These are phyloP conservation scores for Intubia oerlemansii DNA, from an alignment of 2,329 filamentous ascomycete genomes.

Conservation along the genomic window DNA sequence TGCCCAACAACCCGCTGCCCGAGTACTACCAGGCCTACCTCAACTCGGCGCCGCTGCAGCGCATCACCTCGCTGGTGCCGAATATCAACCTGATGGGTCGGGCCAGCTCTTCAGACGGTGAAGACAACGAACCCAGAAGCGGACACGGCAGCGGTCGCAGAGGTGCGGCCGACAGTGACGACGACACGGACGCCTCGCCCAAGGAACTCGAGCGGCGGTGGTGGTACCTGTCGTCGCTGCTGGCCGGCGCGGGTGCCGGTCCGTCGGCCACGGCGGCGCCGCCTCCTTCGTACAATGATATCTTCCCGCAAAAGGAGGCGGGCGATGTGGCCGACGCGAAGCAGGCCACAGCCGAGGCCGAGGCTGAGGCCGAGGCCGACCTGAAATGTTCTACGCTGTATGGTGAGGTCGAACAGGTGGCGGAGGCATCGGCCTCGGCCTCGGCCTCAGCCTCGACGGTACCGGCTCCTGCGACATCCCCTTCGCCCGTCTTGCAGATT, in stretches of 20 bases:
- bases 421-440: not conserved
- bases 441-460: no score
- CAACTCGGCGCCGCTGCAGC: conserved; percentile 39
- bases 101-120: conserved; percentile 23
- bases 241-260: conserved; percentile 23
- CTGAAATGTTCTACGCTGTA: conserved; percentile 31
- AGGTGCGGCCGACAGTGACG: conserved; percentile 1
- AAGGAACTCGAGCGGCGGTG: conserved; percentile 34
- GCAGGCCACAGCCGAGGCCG: conserved; percentile 32
- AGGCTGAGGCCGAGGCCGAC: conserved; percentile 37
- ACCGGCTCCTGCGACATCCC: conserved; percentile 11
- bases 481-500: conserved; percentile 30
- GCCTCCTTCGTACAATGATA: conserved; percentile 60
- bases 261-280: conserved; percentile 18
- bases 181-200: no score
- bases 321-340: conserved; percentile 28
- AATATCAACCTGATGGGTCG: conserved; percentile 36
- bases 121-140: conserved; percentile 11
- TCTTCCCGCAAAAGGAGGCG: conserved; percentile 25
- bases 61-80: conserved; percentile 54
- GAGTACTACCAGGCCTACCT: conserved; percentile 50
- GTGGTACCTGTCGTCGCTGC: conserved; percentile 42
- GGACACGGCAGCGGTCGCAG: conserved; percentile 9
- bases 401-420: conserved; percentile 13
- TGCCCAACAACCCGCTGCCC: conserved; percentile 20